These are phyloP conservation scores for Aspergillus amoenus DNA, from an alignment of 2,329 filamentous ascomycete genomes.

Conservation along the genomic window DNA sequence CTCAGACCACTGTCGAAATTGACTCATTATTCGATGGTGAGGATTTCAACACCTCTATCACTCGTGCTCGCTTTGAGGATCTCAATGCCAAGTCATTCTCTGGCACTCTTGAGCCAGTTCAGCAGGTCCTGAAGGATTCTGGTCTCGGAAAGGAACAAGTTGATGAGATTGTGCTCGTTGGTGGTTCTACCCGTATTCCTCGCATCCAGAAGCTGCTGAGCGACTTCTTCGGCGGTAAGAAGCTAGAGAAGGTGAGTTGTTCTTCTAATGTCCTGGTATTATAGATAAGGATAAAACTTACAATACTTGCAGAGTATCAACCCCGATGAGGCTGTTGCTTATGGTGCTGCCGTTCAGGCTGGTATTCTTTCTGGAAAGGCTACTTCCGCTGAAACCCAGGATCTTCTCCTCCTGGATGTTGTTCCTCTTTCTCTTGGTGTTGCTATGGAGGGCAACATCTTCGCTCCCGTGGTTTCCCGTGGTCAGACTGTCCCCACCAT, in stretches of 20 bases:
- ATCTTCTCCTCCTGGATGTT: slow-evolving; percentile 94
- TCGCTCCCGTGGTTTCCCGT: slow-evolving; percentile 85
- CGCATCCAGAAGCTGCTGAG: slow-evolving; percentile 98
- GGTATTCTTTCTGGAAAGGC: slow-evolving; percentile 99
- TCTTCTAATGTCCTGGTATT: neutral
- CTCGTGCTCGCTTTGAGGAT: slow-evolving; percentile 98
- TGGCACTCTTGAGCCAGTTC: slow-evolving; percentile 91
- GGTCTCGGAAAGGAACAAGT: slow-evolving; percentile 83
- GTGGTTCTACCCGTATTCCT: slow-evolving; percentile 98
- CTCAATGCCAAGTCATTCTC: slow-evolving; percentile 94
- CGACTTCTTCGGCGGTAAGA: slow-evolving; percentile 99
- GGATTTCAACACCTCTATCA: slow-evolving; percentile 96
- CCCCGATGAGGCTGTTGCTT: slow-evolving; percentile 98
- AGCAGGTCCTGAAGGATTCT: slow-evolving; percentile 95
- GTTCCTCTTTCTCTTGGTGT: slow-evolving; percentile 96
- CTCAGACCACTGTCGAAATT: slow-evolving; percentile 97
- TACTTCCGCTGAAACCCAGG: slow-evolving; percentile 87
- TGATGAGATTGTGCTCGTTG: slow-evolving; percentile 98
- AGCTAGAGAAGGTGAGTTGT: slow-evolving; percentile 78
- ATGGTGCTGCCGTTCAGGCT: slow-evolving; percentile 97
- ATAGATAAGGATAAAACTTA: neutral
- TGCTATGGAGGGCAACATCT: slow-evolving; percentile 99
- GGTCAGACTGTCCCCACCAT: slow-evolving; percentile 74
- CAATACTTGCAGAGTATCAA: slow-evolving; percentile 70
- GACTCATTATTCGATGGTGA: slow-evolving; percentile 98